phyloP scores from a whole-genome alignment of 2,329 filamentous ascomycete genomes.

The Ascochyta koolunga region DNA sequence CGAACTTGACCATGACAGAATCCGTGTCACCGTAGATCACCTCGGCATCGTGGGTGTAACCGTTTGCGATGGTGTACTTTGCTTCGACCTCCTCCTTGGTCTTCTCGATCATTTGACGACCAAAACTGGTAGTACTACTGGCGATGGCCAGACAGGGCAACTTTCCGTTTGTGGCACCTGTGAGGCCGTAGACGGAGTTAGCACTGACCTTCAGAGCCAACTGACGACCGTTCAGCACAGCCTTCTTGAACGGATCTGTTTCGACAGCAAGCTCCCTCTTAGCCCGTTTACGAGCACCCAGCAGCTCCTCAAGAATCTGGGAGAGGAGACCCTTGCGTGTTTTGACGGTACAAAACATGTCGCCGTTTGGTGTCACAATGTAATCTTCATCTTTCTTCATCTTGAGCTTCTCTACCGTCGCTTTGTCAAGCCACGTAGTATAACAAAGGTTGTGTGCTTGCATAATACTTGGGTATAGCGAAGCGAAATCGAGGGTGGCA shows the following conservation, averaged over 20 bases:
- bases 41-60: slow-evolving; percentile 91
- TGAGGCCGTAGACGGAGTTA: slow-evolving; percentile 97
- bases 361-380: slow-evolving; percentile 92
- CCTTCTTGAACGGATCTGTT: slow-evolving; percentile 96
- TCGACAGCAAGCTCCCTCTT: slow-evolving; percentile 88
- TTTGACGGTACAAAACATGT: slow-evolving; percentile 88
- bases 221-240: slow-evolving; percentile 95
- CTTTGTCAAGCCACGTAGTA: slow-evolving; percentile 86
- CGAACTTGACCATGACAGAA: slow-evolving; percentile 99
- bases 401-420: slow-evolving; percentile 73
- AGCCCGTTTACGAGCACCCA: slow-evolving; percentile 90
- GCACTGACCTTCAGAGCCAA: slow-evolving; percentile 94
- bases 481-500: slow-evolving; percentile 97
- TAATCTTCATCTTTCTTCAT: slow-evolving; percentile 92
- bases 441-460: slow-evolving; percentile 99
- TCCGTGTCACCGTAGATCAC: slow-evolving; percentile 99
- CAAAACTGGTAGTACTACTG: slow-evolving; percentile 95
- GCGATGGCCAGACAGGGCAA: slow-evolving; percentile 93
- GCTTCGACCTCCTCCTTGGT: slow-evolving; percentile 95
- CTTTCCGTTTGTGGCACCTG: slow-evolving; percentile 94
- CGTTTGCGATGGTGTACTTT: slow-evolving; percentile 89
- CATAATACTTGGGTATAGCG: slow-evolving; percentile 97
- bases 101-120: slow-evolving; percentile 98
- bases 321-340: slow-evolving; percentile 89
- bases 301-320: slow-evolving; percentile 92